A percentile compares a stretch with the other conserved stretches of the same genome.
These are phyloP conservation scores for Saturnispora diversa DNA, from an alignment of 805 yeast genomes.

Conservation along the genomic window DNA sequence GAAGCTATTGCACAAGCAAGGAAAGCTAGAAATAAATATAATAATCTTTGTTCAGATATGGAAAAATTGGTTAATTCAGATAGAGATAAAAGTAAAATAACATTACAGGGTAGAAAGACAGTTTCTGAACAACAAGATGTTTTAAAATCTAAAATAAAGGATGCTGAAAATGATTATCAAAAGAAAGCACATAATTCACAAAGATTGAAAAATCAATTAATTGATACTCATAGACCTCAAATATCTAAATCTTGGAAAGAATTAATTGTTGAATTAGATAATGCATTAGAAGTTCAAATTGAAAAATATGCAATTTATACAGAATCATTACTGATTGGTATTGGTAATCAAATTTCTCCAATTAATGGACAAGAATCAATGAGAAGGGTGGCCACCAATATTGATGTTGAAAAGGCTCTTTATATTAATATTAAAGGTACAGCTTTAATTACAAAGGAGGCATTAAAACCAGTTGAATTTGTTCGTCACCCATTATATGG, in stretches of 20 bases:
- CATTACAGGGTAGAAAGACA: slow-evolving; percentile 70
- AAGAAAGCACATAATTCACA: slow-evolving; percentile 67
- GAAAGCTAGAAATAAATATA: slow-evolving; percentile 75
- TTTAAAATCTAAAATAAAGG: slow-evolving; percentile 65
- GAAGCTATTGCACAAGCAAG: slow-evolving; percentile 82
- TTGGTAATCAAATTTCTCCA: slow-evolving; percentile 79
- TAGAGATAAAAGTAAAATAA: slow-evolving; percentile 74
- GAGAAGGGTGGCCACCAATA: slow-evolving; percentile 65
- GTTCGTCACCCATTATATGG: slow-evolving; percentile 59
- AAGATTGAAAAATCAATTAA: slow-evolving; percentile 62
- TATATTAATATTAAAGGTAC: slow-evolving; percentile 49
- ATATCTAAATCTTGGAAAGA: slow-evolving; percentile 64
- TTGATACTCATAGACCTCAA: slow-evolving; percentile 69
- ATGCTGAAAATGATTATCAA: slow-evolving; percentile 82
- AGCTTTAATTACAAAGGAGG: slow-evolving; percentile 27
- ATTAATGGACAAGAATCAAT: slow-evolving; percentile 50
- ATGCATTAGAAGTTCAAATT: slow-evolving; percentile 80
- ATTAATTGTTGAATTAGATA: slow-evolving; percentile 77
- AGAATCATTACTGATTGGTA: slow-evolving; percentile 74
- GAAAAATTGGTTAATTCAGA: slow-evolving; percentile 72
- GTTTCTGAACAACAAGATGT: slow-evolving; percentile 90
- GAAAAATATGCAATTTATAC: slow-evolving; percentile 83
- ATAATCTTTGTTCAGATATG: slow-evolving; percentile 74
- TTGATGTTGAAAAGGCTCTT: slow-evolving; percentile 78
- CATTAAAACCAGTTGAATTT: slow-evolving; percentile 60